Conservation (phyloP, 768 basidiomycete species). For the Boletales sp. region DNA sequence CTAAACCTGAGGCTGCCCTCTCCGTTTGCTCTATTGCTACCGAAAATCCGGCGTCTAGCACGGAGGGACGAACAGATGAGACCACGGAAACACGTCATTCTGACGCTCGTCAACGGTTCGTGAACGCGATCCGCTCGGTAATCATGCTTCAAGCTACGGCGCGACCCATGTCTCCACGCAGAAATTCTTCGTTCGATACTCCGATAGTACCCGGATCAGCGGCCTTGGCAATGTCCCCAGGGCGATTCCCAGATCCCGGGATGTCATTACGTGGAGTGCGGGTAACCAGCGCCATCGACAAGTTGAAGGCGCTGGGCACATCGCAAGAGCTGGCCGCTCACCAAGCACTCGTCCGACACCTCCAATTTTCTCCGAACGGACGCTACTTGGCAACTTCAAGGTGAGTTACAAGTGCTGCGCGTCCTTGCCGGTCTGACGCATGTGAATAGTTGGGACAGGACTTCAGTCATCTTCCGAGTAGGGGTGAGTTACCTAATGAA, state of each 20-base stretch:
- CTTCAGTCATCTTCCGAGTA: constrained; percentile 47
- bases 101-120: constrained; percentile 36
- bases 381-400: constrained; percentile 53
- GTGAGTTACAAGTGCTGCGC: constrained; percentile 16
- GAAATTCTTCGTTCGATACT: constrained; percentile 28
- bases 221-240: constrained; percentile 25
- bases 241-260: constrained; percentile 30
- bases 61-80: constrained; percentile 28
- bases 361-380: constrained; percentile 56
- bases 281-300: constrained; percentile 39
- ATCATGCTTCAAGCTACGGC: constrained; percentile 40
- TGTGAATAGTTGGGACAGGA: constrained; percentile 44
- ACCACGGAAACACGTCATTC: constrained; percentile 21
- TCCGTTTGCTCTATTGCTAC: constrained; percentile 25
- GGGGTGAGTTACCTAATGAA: constrained; percentile 34
- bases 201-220: constrained; percentile 21
- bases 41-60: constrained; percentile 25
- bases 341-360: constrained; percentile 47
- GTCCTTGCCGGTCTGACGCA: constrained; percentile 4
- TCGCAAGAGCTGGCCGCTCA: constrained; percentile 45
- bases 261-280: constrained; percentile 38
- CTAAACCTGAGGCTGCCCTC: constrained; percentile 20
- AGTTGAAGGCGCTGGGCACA: constrained; percentile 36
- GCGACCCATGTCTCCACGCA: constrained; percentile 28
- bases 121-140: constrained; percentile 43